These are phyloP conservation scores for Ceratocystis lukuohia DNA, from an alignment of 2,329 filamentous ascomycete genomes.

Conservation along the genomic window DNA sequence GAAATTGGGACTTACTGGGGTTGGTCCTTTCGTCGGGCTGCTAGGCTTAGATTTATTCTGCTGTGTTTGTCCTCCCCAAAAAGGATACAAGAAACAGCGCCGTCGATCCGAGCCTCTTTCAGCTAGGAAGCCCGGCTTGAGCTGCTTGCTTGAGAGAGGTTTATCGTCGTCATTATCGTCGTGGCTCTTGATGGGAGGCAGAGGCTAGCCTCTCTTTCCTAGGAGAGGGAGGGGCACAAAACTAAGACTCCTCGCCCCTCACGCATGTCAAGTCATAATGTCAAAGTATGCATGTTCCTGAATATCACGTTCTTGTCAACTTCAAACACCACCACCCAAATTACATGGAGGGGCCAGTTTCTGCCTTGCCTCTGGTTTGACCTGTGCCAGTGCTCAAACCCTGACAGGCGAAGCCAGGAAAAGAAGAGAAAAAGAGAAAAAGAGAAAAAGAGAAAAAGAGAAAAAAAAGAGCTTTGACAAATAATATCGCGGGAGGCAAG, in stretches of 20 bases:
- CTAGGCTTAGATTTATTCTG: not conserved
- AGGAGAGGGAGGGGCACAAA: no score
- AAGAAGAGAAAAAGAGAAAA: no score
- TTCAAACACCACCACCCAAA: not conserved
- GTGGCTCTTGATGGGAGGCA: no score
- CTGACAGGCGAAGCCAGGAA: no score
- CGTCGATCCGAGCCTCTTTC: conserved; percentile 2
- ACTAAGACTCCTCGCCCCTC: no score
- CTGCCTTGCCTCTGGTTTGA: not conserved
- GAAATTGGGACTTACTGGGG: not conserved
- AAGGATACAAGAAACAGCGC: not conserved
- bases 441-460: not conserved
- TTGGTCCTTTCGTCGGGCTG: not conserved
- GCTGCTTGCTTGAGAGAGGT: not conserved
- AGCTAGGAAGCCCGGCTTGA: not conserved
- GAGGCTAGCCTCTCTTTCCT: no score
- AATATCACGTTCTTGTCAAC: not conserved
- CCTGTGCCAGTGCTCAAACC: not conserved
- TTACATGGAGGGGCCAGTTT: not conserved
- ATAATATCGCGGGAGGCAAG: not conserved
- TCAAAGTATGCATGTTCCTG: not conserved
- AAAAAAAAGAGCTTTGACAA: not conserved
- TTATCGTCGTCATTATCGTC: not conserved
- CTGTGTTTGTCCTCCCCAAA: not conserved
- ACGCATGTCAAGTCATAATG: not conserved